Base-by-base conservation (phyloP, 2,329 filamentous ascomycete genomes). In the Neonectria neomacrospora region DNA sequence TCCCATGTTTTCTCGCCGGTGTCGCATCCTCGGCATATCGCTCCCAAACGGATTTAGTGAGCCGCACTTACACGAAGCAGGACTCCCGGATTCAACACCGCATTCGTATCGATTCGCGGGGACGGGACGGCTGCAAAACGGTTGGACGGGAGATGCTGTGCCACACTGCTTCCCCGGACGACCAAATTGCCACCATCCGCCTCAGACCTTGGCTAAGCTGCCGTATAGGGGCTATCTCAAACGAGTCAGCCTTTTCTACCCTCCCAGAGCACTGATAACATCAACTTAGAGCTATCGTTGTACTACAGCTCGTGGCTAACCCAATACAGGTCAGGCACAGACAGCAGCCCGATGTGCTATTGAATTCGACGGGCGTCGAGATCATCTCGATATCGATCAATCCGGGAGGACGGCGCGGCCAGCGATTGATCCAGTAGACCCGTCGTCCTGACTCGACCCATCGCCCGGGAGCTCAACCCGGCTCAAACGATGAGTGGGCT, bases 401-500 rank as follows among this genome's bases (percentile, higher is more conserved):
- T 60, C 63, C 58, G 59, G 62, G 54, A 70, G 63, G 52, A 45
- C 63, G 57, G 59, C 63, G 58, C 64, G 54, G 64, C 41, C 63
- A 62, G 56, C 48, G 59, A 55, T 64, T 61, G 66, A 61, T 44
- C 55, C 55, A 56, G 32, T 52, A 54, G 48, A 61, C 57, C 61
- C 56, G 54, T 60, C 52, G 54, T 23, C 61, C 70, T 71, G 68
- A 71, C 68, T 72, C 70, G 60, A 69, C 61, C 66, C 60, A 66
- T 68, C 55, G 44, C 18, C 60, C 66, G 64, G 69, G 61, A 70
- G 66, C 59, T 30, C 61, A 56, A 67, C 44, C 71, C 71, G 65
- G 58, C 50, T 59, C 60, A 63, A 66, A 68, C 54, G 59, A 73
- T 63, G 51, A 52, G 28, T 53, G 50, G 66, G 58, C 51, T 65